A percentile compares a stretch with the other conserved stretches of the same genome.
Conservation (phyloP, 2,329 filamentous ascomycete genomes). For the Diaporthe nobilis region DNA sequence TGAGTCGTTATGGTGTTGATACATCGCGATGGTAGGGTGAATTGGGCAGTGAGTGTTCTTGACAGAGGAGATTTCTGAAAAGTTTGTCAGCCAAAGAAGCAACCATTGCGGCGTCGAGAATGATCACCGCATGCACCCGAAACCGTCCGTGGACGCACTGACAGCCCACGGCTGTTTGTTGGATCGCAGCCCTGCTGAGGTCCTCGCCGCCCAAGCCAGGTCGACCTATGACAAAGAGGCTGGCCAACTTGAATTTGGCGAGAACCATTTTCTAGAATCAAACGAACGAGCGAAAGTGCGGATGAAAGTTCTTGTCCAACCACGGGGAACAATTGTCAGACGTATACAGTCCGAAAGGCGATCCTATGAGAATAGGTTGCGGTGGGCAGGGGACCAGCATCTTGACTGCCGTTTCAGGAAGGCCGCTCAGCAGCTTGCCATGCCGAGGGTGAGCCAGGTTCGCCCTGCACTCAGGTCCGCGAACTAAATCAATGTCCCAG, state of each 20-base stretch:
- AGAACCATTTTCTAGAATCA: conserved; percentile 20
- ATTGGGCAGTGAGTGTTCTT: conserved; percentile 15
- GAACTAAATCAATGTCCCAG: neutral
- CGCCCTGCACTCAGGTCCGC: neutral
- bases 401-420: conserved; percentile 17
- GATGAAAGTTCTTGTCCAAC: conserved; percentile 5
- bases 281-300: neutral
- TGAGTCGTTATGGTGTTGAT: conserved; percentile 17
- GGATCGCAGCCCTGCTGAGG: neutral
- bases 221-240: neutral
- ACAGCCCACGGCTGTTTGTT: neutral
- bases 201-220: neutral
- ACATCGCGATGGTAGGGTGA: conserved; percentile 29
- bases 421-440: conserved; percentile 25
- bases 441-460: conserved; percentile 4
- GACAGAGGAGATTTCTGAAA: neutral
- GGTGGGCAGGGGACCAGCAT: conserved; percentile 12
- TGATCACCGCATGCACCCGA: conserved; percentile 30
- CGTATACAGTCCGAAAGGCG: conserved; percentile 1
- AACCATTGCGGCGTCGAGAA: conserved; percentile 13
- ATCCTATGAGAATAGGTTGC: neutral
- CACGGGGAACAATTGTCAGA: conserved; percentile 16
- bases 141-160: conserved; percentile 27
- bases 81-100: conserved; percentile 24
- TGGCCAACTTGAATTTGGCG: neutral